These are phyloP conservation scores for Carex kokanica DNA, from an alignment of 176 grass and related monocot genomes.

Conservation along the genomic window DNA sequence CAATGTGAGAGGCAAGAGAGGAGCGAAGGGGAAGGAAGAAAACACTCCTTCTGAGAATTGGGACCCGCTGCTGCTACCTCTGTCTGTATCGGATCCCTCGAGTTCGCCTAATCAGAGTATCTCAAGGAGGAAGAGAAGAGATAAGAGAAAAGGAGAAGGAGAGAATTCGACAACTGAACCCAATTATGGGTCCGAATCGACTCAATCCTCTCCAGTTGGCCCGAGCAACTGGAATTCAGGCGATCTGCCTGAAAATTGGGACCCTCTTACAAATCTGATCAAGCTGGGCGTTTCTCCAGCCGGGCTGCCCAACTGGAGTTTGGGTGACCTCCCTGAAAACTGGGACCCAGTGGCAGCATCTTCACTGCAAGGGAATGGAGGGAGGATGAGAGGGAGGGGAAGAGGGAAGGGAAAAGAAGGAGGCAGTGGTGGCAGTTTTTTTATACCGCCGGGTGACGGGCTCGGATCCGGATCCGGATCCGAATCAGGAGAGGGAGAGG, in stretches of 20 bases:
- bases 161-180: not conserved
- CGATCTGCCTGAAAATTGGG: slow-evolving; percentile 26
- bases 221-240: slow-evolving; percentile 19
- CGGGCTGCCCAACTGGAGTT: slow-evolving; percentile 14
- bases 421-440: slow-evolving; percentile 28
- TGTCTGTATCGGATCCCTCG: not conserved
- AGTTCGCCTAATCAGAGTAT: not conserved
- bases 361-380: slow-evolving; percentile 26
- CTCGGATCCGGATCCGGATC: slow-evolving; percentile 46
- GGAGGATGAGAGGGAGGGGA: slow-evolving; percentile 36
- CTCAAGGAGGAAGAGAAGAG: slow-evolving; percentile 7
- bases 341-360: not conserved
- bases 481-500: slow-evolving; percentile 39
- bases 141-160: slow-evolving; percentile 10
- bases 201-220: slow-evolving; percentile 4
- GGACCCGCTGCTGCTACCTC: not conserved
- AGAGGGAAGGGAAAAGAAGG: slow-evolving; percentile 50
- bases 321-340: not conserved
- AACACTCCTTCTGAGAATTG: not conserved
- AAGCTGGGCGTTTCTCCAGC: slow-evolving; percentile 18
- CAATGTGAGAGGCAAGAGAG: slow-evolving; percentile 7
- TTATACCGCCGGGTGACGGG: slow-evolving; percentile 40
- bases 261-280: slow-evolving; percentile 19
- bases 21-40: slow-evolving; percentile 19
- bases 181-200: slow-evolving; percentile 11